Percentiles rank a stretch among this genome's conserved stretches.
phyloP scores from a whole-genome alignment of 306 rosid species.

The Rubus parviflorus region DNA sequence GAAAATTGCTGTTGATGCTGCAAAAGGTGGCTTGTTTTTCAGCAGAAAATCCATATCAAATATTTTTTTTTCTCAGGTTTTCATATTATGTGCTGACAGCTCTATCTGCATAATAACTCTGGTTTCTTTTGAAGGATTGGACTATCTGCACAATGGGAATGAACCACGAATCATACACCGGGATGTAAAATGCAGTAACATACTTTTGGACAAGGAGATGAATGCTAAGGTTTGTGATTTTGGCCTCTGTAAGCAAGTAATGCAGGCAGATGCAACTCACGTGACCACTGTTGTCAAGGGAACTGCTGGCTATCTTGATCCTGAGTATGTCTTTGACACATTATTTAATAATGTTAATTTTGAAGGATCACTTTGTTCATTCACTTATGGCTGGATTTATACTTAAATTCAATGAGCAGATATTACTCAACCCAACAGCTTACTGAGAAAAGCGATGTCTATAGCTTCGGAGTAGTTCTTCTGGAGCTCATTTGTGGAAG shows the following conservation, averaged over 20 bases:
- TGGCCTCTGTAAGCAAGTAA: slow-evolving; percentile 86
- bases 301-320: slow-evolving; percentile 94
- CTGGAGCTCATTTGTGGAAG: slow-evolving; percentile 94
- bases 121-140: slow-evolving; percentile 59
- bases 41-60: not conserved
- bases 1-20: slow-evolving; percentile 94
- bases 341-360: not conserved
- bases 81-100: not conserved
- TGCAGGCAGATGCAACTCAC: slow-evolving; percentile 76
- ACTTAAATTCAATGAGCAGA: slow-evolving; percentile 36
- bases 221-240: slow-evolving; percentile 92
- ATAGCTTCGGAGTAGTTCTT: slow-evolving; percentile 91
- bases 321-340: slow-evolving; percentile 60
- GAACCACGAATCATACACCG: slow-evolving; percentile 95
- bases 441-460: slow-evolving; percentile 91
- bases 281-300: slow-evolving; percentile 95
- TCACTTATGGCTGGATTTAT: not conserved
- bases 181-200: slow-evolving; percentile 88
- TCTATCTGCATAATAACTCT: slow-evolving; percentile 15
- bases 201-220: slow-evolving; percentile 83
- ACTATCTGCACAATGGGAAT: slow-evolving; percentile 86
- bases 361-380: not conserved
- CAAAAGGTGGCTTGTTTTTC: slow-evolving; percentile 57
- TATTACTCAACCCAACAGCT: slow-evolving; percentile 83
- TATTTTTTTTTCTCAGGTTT: not conserved